A percentile compares a stretch with the other conserved stretches of the same genome.
phyloP scores from a whole-genome alignment of 345 rosid species.

The Sisymbrium irio region DNA sequence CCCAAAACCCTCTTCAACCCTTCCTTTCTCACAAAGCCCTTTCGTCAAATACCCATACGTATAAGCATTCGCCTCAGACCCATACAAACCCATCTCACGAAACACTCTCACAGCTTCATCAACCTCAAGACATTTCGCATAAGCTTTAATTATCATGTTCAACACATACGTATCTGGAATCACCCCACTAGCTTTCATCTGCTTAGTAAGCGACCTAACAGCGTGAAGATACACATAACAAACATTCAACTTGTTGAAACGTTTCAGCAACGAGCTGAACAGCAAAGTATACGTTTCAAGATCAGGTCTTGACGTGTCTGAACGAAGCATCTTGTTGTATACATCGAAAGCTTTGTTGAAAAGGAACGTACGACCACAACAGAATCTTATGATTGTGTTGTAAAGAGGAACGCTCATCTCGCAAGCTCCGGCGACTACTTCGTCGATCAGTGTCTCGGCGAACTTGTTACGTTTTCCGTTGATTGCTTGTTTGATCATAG shows the following conservation, averaged over 20 bases:
- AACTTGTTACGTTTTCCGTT: constrained; percentile 64
- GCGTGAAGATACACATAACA: constrained; percentile 76
- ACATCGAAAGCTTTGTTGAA: constrained; percentile 79
- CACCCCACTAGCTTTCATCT: constrained; percentile 81
- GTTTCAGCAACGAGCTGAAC: constrained; percentile 59
- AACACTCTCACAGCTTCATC: constrained; percentile 75
- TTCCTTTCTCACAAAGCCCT: constrained; percentile 86
- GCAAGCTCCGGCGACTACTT: constrained; percentile 87
- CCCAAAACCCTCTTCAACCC: constrained; percentile 59
- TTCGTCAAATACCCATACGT: constrained; percentile 65
- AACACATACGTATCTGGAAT: constrained; percentile 76
- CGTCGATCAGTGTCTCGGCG: constrained; percentile 69
- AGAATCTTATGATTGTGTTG: constrained; percentile 69
- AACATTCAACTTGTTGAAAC: constrained; percentile 67
- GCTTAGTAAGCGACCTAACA: constrained; percentile 70
- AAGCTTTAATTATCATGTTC: constrained; percentile 91
- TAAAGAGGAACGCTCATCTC: constrained; percentile 63
- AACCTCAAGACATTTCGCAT: constrained; percentile 62
- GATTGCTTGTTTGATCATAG: constrained; percentile 57
- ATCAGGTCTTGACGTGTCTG: constrained; percentile 64
- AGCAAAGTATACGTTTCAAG: constrained; percentile 72
- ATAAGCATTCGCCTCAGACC: constrained; percentile 69
- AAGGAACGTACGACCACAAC: constrained; percentile 70
- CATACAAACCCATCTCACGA: constrained; percentile 78
- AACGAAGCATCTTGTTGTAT: constrained; percentile 71